Conservation (phyloP, 805 yeast species). For the Debaryomyces castellii region DNA sequence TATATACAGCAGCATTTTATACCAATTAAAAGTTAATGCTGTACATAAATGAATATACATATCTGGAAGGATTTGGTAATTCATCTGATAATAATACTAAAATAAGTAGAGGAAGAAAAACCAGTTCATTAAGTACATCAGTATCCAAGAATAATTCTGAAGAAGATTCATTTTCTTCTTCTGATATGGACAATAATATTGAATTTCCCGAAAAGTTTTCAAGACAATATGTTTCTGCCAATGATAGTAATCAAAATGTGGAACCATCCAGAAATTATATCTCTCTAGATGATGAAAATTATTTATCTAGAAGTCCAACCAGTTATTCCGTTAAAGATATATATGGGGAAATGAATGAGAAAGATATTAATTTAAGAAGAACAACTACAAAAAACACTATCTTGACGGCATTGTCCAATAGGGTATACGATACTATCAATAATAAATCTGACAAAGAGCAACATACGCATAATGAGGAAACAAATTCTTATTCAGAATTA, state of each 20-base stretch:
- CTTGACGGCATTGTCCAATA: slow-evolving; percentile 30
- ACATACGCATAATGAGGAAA: slow-evolving; percentile 5
- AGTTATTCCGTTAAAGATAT: slow-evolving; percentile 33
- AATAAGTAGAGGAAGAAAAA: neutral
- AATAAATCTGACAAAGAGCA: slow-evolving; percentile 1
- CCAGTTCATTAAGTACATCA: neutral
- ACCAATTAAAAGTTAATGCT: too few species aligned
- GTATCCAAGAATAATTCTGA: neutral
- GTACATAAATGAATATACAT: neutral
- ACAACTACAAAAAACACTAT: slow-evolving; percentile 46
- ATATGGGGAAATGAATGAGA: slow-evolving; percentile 38
- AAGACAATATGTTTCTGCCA: neutral
- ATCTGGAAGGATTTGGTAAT: neutral
- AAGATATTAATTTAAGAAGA: slow-evolving; percentile 39
- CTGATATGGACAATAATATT: neutral
- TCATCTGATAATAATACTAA: neutral
- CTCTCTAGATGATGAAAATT: neutral
- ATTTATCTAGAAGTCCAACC: slow-evolving; percentile 6
- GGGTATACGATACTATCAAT: slow-evolving; percentile 16
- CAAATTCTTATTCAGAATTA: slow-evolving; percentile 17
- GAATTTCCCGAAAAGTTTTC: neutral
- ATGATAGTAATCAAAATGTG: too few species aligned
- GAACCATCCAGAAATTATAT: too few species aligned
- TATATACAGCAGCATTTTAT: too few species aligned
- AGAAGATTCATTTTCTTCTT: neutral